A percentile compares a stretch with the other conserved stretches of the same genome.
Conservation (phyloP, 768 basidiomycete species). For the Porphyrellus cyaneotinctus region DNA sequence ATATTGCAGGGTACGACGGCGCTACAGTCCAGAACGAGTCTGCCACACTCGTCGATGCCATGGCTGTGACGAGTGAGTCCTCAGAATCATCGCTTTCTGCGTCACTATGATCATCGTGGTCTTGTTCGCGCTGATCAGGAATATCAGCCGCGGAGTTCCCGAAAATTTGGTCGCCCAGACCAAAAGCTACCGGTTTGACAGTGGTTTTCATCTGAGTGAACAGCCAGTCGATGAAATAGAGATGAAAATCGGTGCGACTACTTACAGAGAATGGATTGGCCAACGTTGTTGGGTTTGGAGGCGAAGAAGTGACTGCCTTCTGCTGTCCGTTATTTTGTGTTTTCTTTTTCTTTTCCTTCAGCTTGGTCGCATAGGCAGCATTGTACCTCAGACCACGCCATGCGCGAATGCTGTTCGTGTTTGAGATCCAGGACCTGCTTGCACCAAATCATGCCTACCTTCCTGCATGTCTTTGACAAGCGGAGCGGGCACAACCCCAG, state of each 20-base stretch:
- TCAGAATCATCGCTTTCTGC: conserved; percentile 39
- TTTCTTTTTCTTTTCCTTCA: conserved; percentile 53
- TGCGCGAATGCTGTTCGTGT: conserved; percentile 59
- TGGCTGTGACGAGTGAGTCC: conserved; percentile 51
- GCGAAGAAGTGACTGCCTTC: conserved; percentile 33
- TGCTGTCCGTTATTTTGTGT: conserved; percentile 37
- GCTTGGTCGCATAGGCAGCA: conserved; percentile 67
- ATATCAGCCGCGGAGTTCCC: conserved; percentile 31
- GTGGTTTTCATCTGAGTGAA: conserved; percentile 25
- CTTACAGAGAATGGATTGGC: conserved; percentile 71
- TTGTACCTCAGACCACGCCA: conserved; percentile 77
- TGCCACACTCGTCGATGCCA: conserved; percentile 49
- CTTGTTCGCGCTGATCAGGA: conserved; percentile 13
- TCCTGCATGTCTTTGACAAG: conserved; percentile 73
- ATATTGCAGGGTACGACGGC: conserved; percentile 63
- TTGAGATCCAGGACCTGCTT: conserved; percentile 11
- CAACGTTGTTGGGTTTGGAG: conserved; percentile 31
- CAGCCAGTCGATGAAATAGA: neutral
- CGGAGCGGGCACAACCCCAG: conserved; percentile 70
- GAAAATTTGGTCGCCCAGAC: conserved; percentile 68
- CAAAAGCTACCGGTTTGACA: conserved; percentile 38
- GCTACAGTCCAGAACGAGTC: conserved; percentile 66
- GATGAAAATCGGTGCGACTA: conserved; percentile 1
- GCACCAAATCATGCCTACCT: conserved; percentile 49
- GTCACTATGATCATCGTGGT: conserved; percentile 28